Base-by-base conservation (phyloP, 805 yeast species). In the Candida insectorum region DNA sequence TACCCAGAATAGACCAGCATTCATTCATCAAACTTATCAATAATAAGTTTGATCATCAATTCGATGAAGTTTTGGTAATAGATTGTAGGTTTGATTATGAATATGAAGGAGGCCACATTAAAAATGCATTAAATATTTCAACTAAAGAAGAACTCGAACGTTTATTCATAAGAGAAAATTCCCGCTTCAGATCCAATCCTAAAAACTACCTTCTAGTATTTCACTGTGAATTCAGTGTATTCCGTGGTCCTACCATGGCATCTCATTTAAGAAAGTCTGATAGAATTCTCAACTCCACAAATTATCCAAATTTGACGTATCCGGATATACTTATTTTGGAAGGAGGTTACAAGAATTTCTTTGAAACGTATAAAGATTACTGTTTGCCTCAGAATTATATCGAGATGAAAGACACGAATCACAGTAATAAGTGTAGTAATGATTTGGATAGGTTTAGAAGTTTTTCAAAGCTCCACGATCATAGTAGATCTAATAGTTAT, bases 61-160 rank as follows among this genome's bases (percentile, higher is more conserved):
- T 79, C 49, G 77, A 77, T 40, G 74, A 75, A 21, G 60, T 73
- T 25, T 47, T 74, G 6, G 64, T 93, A 12, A 66, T 93, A 7
- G 98, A 93, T 60, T 88, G 97, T 54, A 75, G 98, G 34, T 93
- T 93, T 53, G 86, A 81, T 48, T 91, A 91, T 62, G 98, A 93
- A 59, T 93, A 67, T 56, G 69, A 75, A 25, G 97, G 97, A 20
- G 98, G 98, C 18, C 98, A 93, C 58, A 86, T 93, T 29, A 75
- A 71, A 29, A 81, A 83, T 29, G 95, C 97, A 6, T 48, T 85
- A 34, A 93, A 91, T 55, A 69, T 88, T 19, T 77, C 84, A 25
- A 73, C 82, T 23, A 81, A 82, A 45, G 74, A 73, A 35, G 82
- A 77, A 30, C 63, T 91, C 26, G 95, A 86, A 48, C 61, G 69